A percentile compares a stretch with the other conserved stretches of the same genome.
Evolutionary conservation across 164 flowering plant species (phyloP).

Genomic region (Magnolia changhungtana): DNA sequence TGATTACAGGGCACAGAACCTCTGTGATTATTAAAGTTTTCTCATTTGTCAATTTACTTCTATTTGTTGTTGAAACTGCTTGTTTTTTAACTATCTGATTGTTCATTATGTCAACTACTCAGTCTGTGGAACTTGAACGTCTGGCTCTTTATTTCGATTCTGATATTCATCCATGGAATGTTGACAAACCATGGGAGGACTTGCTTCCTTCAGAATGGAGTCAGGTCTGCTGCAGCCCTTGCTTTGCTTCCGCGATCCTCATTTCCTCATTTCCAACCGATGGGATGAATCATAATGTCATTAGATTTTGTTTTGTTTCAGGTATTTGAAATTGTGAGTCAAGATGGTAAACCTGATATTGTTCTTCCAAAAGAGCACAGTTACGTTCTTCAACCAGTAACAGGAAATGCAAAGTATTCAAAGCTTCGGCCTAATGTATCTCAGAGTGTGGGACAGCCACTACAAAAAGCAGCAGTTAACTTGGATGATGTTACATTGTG

Average conservation of each 20-base stretch:
- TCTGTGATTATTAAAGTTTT: not conserved
- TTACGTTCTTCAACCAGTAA: conserved; percentile 84
- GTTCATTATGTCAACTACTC: conserved; percentile 11
- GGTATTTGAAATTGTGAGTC: conserved; percentile 74
- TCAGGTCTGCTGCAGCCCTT: conserved; percentile 42
- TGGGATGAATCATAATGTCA: not conserved
- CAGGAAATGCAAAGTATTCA: conserved; percentile 85
- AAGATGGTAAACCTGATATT: conserved; percentile 49
- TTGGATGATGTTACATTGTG: conserved; percentile 96
- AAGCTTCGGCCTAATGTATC: conserved; percentile 54
- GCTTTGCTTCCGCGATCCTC: not conserved
- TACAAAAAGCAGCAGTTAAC: conserved; percentile 72
- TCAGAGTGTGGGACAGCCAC: conserved; percentile 43
- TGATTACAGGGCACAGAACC: too few species aligned
- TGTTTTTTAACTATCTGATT: not conserved
- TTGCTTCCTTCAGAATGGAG: conserved; percentile 91
- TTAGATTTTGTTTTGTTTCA: conserved; percentile 23
- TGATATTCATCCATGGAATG: conserved; percentile 71
- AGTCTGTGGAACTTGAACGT: conserved; percentile 81
- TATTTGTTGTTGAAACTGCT: not conserved
- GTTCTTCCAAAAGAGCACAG: conserved; percentile 38
- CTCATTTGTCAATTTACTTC: not conserved
- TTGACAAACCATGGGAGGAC: conserved; percentile 79
- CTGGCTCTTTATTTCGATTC: conserved; percentile 90
- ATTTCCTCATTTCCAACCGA: not conserved